A percentile compares a stretch with the other conserved stretches of the same genome.
Conservation (phyloP, 2,329 filamentous ascomycete species). For the Aschersonia sp. region DNA sequence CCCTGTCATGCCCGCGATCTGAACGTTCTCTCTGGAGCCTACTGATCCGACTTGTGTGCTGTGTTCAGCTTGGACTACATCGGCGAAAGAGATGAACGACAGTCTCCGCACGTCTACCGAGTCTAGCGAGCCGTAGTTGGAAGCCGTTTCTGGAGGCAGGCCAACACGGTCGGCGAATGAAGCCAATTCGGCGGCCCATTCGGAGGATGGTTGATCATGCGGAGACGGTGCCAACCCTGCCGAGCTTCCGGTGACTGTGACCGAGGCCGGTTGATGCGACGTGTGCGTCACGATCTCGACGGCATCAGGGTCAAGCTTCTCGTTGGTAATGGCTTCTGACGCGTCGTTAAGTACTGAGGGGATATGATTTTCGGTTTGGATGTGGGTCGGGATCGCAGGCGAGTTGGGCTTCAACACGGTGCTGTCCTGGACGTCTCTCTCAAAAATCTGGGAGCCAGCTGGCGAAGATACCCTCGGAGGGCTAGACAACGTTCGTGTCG, state of each 20-base stretch:
- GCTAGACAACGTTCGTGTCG: constrained; percentile 48
- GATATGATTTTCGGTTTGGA: constrained; percentile 88
- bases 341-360: constrained; percentile 83
- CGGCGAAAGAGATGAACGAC: constrained; percentile 93
- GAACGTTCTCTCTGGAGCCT: constrained; percentile 53
- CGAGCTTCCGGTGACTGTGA: constrained; percentile 42
- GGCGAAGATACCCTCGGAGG: constrained; percentile 69
- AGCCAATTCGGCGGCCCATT: constrained; percentile 43
- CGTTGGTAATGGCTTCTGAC: constrained; percentile 81
- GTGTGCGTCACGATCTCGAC: constrained; percentile 88
- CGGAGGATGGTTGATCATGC: constrained; percentile 27
- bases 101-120: constrained; percentile 62
- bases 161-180: constrained; percentile 33
- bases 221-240: constrained; percentile 11
- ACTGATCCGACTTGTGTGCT: constrained; percentile 35
- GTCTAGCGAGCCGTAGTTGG: constrained; percentile 67
- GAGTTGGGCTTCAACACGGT: constrained; percentile 52
- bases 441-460: constrained; percentile 71
- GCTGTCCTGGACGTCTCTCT: constrained; percentile 83
- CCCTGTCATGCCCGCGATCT: constrained; percentile 52
- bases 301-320: constrained; percentile 67
- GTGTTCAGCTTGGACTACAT: constrained; percentile 81
- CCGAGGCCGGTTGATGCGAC: constrained; percentile 64
- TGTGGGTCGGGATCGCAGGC: constrained; percentile 81
- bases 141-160: constrained; percentile 43